phyloP scores from a whole-genome alignment of 208 protist genomes.

The Trypanosoma cruzi region DNA sequence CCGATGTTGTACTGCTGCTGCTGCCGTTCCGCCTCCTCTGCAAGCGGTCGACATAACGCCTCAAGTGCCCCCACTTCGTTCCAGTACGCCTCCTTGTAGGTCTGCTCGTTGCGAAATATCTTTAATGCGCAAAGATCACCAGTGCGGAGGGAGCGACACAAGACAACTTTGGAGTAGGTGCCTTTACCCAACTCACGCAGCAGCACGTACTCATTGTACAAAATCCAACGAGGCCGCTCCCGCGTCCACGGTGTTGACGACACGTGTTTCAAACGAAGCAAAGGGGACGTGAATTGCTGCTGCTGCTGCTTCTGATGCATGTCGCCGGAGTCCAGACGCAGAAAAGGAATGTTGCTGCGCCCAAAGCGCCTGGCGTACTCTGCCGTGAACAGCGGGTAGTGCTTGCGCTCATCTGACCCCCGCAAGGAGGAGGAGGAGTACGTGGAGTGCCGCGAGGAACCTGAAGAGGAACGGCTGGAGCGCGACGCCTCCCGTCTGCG shows the following conservation, averaged over 20 bases:
- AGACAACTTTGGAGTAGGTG: constrained; percentile 84
- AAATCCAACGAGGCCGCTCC: constrained; percentile 28
- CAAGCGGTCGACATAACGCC: constrained; percentile 30
- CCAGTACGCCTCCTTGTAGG: constrained; percentile 72
- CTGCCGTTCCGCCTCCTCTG: constrained; percentile 12
- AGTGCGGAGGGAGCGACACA: constrained; percentile 32
- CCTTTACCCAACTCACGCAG: constrained; percentile 69
- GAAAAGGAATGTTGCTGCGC: constrained; percentile 50
- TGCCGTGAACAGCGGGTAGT: constrained; percentile 62
- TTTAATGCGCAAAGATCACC: constrained; percentile 59
- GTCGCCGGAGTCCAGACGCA: constrained; percentile 28
- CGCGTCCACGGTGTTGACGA: neutral
- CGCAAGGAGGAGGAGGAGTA: neutral
- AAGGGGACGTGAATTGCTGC: neutral
- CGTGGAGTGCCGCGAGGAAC: neutral
- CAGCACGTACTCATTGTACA: constrained; percentile 73
- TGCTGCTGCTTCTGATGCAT: too few species aligned
- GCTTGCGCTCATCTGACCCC: constrained; percentile 24
- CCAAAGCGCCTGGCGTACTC: constrained; percentile 52
- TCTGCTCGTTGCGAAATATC: constrained; percentile 73
- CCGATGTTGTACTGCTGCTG: constrained; percentile 27
- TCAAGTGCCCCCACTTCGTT: constrained; percentile 66
- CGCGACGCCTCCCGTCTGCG: neutral
- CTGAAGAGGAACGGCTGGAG: neutral
- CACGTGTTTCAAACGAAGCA: neutral